Conservation (phyloP, 257 asterid species). For the Striga asiatica region DNA sequence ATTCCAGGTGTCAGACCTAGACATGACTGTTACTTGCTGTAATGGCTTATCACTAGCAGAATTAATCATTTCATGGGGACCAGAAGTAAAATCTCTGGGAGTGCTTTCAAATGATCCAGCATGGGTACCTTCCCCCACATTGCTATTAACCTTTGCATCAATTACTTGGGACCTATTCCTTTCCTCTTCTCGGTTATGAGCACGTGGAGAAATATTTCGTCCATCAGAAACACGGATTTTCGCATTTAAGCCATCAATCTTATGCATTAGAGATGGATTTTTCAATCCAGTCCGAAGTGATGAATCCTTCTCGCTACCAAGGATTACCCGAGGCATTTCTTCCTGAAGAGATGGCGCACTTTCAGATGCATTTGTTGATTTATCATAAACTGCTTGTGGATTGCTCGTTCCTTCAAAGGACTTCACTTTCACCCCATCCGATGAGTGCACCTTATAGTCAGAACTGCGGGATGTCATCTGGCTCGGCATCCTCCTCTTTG, state of each 20-base stretch:
- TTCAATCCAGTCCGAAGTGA: slow-evolving; percentile 28
- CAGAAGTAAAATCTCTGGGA: slow-evolving; percentile 22
- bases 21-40: slow-evolving; percentile 29
- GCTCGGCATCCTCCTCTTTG: slow-evolving; percentile 25
- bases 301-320: slow-evolving; percentile 29
- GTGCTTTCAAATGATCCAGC: slow-evolving; percentile 22
- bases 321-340: slow-evolving; percentile 22
- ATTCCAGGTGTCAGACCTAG: slow-evolving; percentile 39
- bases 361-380: slow-evolving; percentile 28
- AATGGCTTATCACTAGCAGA: slow-evolving; percentile 28
- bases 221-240: slow-evolving; percentile 67
- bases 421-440: slow-evolving; percentile 25
- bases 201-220: slow-evolving; percentile 23
- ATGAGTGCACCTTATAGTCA: slow-evolving; percentile 32
- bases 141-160: slow-evolving; percentile 22
- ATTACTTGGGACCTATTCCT: slow-evolving; percentile 24
- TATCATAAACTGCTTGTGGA: slow-evolving; percentile 29
- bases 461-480: slow-evolving; percentile 22
- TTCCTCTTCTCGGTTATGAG: slow-evolving; percentile 30
- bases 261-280: slow-evolving; percentile 55
- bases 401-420: slow-evolving; percentile 28
- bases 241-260: slow-evolving; percentile 75
- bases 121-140: slow-evolving; percentile 24
- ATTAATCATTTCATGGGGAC: slow-evolving; percentile 25
- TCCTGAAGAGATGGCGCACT: slow-evolving; percentile 26